Base-by-base conservation (phyloP, 352 stramenopile species). In the Elongisporangium anandrum region DNA sequence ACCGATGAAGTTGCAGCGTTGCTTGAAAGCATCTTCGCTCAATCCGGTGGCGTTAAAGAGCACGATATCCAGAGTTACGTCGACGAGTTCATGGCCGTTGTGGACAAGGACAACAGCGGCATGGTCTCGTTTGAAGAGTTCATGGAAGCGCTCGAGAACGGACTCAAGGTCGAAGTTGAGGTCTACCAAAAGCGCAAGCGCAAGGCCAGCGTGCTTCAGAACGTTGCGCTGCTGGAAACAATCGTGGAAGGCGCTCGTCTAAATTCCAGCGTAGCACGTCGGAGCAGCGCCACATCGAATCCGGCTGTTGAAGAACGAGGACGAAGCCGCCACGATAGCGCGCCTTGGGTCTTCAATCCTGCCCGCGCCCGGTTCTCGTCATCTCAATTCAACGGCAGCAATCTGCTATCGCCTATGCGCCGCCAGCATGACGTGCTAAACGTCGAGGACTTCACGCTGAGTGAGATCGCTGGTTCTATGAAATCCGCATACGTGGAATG, bases 121-220 rank as follows among this genome's bases (percentile, higher is more conserved):
- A 92, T 81, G 45, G 83, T 92, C 4, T 90, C 81, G 13, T 90
- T 92, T 34, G 81, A 92, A 8, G 83, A 92, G 61, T 92, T 92
- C 52, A 91, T 87, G 71, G 69, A 85, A 20, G 83, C 83, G 49
- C 61, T 92, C 0, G 79, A 92, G 45, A 78, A 90, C 57, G 83
- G 83, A 6, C 65, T 92, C 0, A 89, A 92, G 64, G 70, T 92
- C 2, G 77, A 92, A 29, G 81, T 92, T 4, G 79, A 92, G 53
- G 81, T 92, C 23, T 90, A 85, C 57, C 61, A 76, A 22, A 67
- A 67, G 1, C 67, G 67, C 48, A 75, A 73, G 23, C 72, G 69
- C 12, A 80, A 77, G 56, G 51, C 63, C 4, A 19, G 63, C 0
- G 26, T 60, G 2, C 56, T 68, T 19, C 61, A 65, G 45, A 55